Evolutionary conservation across 768 basidiomycete species (phyloP), one percentile per base, ranked within the genome.

Genomic region (Lanmaoa rubissima): DNA sequence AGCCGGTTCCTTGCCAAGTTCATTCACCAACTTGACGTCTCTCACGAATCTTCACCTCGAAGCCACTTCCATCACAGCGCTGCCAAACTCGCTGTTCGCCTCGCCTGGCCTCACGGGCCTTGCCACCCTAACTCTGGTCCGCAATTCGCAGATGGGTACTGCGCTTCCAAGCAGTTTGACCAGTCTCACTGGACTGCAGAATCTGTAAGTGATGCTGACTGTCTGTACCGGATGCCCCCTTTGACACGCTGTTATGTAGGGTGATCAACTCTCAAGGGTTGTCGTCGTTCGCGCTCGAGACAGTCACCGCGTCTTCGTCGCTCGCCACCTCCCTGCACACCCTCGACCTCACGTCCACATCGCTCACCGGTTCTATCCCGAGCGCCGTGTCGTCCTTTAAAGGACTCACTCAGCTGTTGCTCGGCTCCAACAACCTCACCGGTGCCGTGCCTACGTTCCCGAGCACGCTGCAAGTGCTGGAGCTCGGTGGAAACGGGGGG

Each of bases 1-100:
- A 79, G 78, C 75, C 54, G 80, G 80, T 19, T 57, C 71, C 13
- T 65, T 82, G 10, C 78, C 80, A 2, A 58, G 61, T 19, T 67
- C 74, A 1, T 77, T 81, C 53, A 60, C 61, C 4, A 71, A 73
- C 17, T 62, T 79, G 56, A 72, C 74, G 17, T 58, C 66, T 21
- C 70, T 82, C 11, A 61, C 70, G 35, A 73, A 65, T n/a, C 65
- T 82, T 34, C 71, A 76, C 43, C 62, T 79, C 6, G 71, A 79
- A 63, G 68, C 75, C 4, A 80, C 79, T 7, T 69, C 69, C 9
- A 70, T 79, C 48, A 69, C 65, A 14, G 53, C 72, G 19, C 56
- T 79, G 21, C 73, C 74, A 4, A 64, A 73, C 53, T 61, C 63
- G 46, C 34, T 75, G 34, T 75, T 76, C 51, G 50, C 64, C n/a